Evolutionary conservation across 140 eudicot genomes (phyloP).

Genomic region (Cichorium intybus): DNA sequence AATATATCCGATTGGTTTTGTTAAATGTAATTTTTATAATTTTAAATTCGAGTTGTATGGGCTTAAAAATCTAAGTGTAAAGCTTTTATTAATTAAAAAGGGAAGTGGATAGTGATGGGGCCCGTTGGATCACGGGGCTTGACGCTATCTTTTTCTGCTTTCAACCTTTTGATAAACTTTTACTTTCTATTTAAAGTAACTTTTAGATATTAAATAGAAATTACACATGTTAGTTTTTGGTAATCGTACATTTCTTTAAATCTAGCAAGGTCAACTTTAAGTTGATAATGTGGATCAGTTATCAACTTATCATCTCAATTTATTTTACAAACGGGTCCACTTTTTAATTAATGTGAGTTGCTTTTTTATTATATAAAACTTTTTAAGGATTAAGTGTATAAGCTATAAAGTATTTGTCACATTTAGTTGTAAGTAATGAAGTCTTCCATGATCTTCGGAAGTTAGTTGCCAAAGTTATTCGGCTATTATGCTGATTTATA

Average conservation of each 20-base stretch:
- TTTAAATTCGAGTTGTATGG: neutral
- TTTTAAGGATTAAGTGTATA: neutral
- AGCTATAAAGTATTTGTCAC: no score
- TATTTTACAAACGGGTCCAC: neutral
- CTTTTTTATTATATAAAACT: neutral
- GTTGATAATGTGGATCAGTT: conserved; percentile 3
- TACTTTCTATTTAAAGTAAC: conserved; percentile 30
- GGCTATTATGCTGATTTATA: no score
- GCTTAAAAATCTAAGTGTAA: neutral
- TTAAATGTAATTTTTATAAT: no score
- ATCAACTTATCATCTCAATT: neutral
- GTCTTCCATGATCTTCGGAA: no score
- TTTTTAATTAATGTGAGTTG: neutral
- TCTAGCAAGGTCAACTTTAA: conserved; percentile 17
- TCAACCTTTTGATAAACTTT: conserved; percentile 13
- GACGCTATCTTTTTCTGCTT: conserved; percentile 24
- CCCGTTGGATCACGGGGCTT: conserved; percentile 23
- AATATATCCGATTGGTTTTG: neutral
- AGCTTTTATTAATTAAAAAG: neutral
- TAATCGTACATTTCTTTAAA: neutral
- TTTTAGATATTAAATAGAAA: conserved; percentile 7
- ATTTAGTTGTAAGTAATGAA: no score
- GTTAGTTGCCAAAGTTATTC: no score
- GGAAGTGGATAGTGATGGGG: conserved; percentile 16
- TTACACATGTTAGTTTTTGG: conserved; percentile 15